phyloP scores from a whole-genome alignment of 73 alveolate genomes.

The Paramecium pentaurelia region DNA sequence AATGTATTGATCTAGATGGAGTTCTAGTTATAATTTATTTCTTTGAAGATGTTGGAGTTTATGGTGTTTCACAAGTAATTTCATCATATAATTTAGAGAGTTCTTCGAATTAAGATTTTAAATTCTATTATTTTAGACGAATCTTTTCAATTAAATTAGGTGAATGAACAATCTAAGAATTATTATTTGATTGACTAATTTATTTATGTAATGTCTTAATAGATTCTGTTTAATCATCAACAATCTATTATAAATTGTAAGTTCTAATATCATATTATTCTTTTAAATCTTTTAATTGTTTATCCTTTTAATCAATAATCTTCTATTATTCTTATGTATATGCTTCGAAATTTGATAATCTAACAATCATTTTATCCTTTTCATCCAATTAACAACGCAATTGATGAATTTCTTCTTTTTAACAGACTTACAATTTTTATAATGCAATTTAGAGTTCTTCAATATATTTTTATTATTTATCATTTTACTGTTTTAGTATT shows the following conservation, averaged over 20 bases:
- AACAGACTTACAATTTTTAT: not conserved
- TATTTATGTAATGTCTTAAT: not conserved
- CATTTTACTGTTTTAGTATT: not conserved
- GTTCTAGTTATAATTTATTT: not conserved
- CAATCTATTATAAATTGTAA: not conserved
- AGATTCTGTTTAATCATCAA: slow-evolving; percentile 1
- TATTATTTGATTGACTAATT: not conserved
- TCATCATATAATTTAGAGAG: not conserved
- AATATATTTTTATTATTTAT: not conserved
- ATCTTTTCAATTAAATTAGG: not conserved
- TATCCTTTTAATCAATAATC: not conserved
- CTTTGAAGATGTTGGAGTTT: not conserved
- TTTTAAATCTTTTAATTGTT: not conserved
- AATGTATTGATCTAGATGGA: not conserved
- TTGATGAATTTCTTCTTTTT: not conserved
- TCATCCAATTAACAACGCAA: not conserved
- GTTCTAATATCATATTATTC: not conserved
- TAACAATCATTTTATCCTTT: not conserved
- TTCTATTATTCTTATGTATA: not conserved
- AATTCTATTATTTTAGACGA: not conserved
- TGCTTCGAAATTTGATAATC: not conserved
- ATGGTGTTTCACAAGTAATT: not conserved
- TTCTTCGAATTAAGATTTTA: not conserved
- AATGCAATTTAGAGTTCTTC: not conserved
- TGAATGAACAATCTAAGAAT: not conserved